These are phyloP conservation scores for Massarina eburnea DNA, from an alignment of 2,329 filamentous ascomycete genomes.

Conservation along the genomic window DNA sequence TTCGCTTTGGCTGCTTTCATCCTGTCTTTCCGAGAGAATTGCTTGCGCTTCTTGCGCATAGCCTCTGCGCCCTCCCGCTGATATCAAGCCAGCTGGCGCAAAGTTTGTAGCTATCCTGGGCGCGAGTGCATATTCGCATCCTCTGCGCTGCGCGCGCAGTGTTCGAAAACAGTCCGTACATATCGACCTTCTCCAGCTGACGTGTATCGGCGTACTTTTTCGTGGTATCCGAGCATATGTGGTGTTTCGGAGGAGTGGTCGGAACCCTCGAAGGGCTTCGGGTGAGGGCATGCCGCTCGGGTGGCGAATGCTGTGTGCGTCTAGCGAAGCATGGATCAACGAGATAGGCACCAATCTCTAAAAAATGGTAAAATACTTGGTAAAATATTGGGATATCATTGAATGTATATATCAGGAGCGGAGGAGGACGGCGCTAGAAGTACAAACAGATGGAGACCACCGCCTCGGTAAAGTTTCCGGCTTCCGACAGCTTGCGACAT, in stretches of 20 bases:
- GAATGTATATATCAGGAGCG: too few species aligned
- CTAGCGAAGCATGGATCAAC: slow-evolving; percentile 2
- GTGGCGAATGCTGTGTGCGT: background rate
- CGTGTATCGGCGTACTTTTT: background rate
- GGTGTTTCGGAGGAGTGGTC: slow-evolving; percentile 28
- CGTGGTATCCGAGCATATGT: slow-evolving; percentile 7
- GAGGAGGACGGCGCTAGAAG: too few species aligned
- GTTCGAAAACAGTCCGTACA: slow-evolving; percentile 30
- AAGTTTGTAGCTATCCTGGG: slow-evolving; percentile 5
- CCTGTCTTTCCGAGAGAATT: slow-evolving; percentile 15
- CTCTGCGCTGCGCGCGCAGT: slow-evolving; percentile 10
- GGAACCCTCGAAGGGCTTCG: slow-evolving; percentile 30
- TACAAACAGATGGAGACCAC: too few species aligned
- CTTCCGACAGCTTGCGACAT: too few species aligned
- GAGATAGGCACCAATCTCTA: too few species aligned
- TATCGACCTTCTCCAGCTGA: slow-evolving; percentile 20
- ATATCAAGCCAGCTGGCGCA: slow-evolving; percentile 9
- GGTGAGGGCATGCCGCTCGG: slow-evolving; percentile 37
- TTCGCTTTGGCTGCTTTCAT: background rate
- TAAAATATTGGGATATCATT: too few species aligned
- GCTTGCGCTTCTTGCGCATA: slow-evolving; percentile 31
- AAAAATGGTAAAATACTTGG: too few species aligned
- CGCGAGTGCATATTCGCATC: slow-evolving; percentile 8
- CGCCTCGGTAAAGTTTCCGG: too few species aligned
- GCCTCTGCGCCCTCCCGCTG: slow-evolving; percentile 21